Base-by-base conservation (phyloP, 495 filamentous ascomycete species). In the Hapsidospora chrysogenum region DNA sequence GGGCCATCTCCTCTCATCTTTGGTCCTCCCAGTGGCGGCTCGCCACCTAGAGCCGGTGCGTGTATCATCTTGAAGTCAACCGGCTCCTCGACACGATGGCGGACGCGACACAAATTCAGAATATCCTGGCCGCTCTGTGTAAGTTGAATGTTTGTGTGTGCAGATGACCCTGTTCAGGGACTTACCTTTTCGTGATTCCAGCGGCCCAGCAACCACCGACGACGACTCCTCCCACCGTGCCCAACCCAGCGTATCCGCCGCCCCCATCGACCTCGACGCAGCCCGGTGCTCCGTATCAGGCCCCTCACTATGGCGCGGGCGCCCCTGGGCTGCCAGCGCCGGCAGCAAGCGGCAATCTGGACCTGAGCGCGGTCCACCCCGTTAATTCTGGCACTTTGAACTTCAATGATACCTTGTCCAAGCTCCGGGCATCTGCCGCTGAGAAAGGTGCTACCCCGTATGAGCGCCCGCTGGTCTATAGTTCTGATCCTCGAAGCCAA, bases 301-400 rank as follows among this genome's bases (percentile, higher is more conserved):
- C 39, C 31, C 41, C 54, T 29, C 37, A 41, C 13, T 38, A 41
- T 29, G 31, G 66, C 36, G 33, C 55, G 11, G 39, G 55, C 17
- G 45, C 52, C 10, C 77, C 68, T 44, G 46, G 56, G 18, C 56
- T 81, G 18, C 81, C 81, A 0, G 77, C 75, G 42, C 79, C 80
- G 6, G 66, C 70, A 17, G 64, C 61, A 14, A 73, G 76, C 15
- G 81, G 79, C 8, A 76, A 63, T 34, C 60, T 84, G 35, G 83
- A 89, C 45, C 51, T 89, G 23, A 81, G 73, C 52, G 62, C 68
- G 8, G 80, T 86, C 46, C 78, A 75, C 44, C 80, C 80, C 9
- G 64, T 72, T 22, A 76, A 64, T 41, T 77, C 77, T 2, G 82
- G 83, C 30, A 76, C 74, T 9, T 74, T 85, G 16, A 80, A 70